phyloP scores from a whole-genome alignment of 352 stramenopile genomes.

The Heterotrichella gracilis region DNA sequence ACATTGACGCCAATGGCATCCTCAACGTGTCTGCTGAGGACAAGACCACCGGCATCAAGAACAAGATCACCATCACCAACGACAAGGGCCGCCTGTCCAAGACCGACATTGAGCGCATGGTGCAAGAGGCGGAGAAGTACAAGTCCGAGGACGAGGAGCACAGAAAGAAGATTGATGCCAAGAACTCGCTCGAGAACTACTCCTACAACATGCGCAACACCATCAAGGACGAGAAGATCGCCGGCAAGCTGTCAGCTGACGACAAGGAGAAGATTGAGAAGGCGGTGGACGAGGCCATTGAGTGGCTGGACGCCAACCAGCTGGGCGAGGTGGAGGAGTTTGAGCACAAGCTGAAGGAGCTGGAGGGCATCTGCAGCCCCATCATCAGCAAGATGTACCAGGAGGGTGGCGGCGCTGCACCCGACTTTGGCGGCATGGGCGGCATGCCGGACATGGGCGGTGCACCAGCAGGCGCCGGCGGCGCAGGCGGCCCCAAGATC shows the following conservation, averaged over 20 bases:
- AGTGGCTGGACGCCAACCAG: constrained; percentile 43
- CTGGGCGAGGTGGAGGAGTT: constrained; percentile 52
- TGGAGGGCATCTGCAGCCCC: constrained; percentile 28
- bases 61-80: constrained; percentile 72
- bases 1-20: constrained; percentile 37
- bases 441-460: constrained; percentile 25
- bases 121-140: constrained; percentile 52
- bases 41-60: constrained; percentile 52
- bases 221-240: constrained; percentile 38
- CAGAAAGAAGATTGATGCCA: constrained; percentile 30
- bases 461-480: not conserved
- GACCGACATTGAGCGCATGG: constrained; percentile 57
- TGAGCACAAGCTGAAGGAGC: constrained; percentile 60
- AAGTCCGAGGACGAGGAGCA: constrained; percentile 45
- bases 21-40: constrained; percentile 28
- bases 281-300: constrained; percentile 34
- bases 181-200: constrained; percentile 55
- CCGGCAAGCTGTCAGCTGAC: constrained; percentile 28
- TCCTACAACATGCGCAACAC: constrained; percentile 39
- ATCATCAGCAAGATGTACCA: constrained; percentile 25
- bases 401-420: constrained; percentile 22
- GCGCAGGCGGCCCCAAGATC: constrained; percentile 21
- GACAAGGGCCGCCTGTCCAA: constrained; percentile 54
- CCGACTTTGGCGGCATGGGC: constrained; percentile 24
- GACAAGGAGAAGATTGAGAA: constrained; percentile 34